Evolutionary conservation across 1,284 basidiomycete species (phyloP).

Genomic region (Sanguinoderma infundibulare): DNA sequence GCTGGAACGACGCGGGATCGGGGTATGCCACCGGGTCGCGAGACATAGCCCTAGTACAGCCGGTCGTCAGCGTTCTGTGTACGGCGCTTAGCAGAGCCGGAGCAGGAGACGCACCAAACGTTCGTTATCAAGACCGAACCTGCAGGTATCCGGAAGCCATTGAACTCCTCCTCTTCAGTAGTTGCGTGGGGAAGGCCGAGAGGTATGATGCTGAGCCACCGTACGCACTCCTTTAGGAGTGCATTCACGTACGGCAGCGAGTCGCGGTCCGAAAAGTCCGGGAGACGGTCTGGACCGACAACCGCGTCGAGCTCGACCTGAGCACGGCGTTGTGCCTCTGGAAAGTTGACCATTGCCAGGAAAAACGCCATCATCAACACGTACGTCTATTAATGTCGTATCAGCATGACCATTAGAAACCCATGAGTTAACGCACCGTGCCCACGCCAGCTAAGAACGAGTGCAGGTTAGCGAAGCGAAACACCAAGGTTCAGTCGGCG

Average conservation of each 20-base stretch:
- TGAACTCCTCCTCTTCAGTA: constrained; percentile 22
- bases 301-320: constrained; percentile 37
- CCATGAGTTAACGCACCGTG: neutral
- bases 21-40: constrained; percentile 23
- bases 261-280: constrained; percentile 33
- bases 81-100: neutral
- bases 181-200: constrained; percentile 17
- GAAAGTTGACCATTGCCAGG: constrained; percentile 35
- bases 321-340: constrained; percentile 32
- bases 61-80: neutral
- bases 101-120: constrained; percentile 7
- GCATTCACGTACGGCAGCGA: constrained; percentile 36
- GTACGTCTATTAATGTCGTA: constrained; percentile 6
- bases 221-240: constrained; percentile 36
- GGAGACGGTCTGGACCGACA: constrained; percentile 33
- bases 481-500: too few relatives aligned
- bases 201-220: constrained; percentile 32
- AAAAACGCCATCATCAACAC: constrained; percentile 26
- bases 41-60: constrained; percentile 20
- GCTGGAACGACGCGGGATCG: constrained; percentile 21
- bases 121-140: constrained; percentile 22
- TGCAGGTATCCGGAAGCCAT: constrained; percentile 26
- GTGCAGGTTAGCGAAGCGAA: neutral
- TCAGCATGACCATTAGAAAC: neutral
- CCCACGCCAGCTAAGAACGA: neutral